Base-by-base conservation (phyloP, 2,329 filamentous ascomycete species). In the Pyrenophora graminea region DNA sequence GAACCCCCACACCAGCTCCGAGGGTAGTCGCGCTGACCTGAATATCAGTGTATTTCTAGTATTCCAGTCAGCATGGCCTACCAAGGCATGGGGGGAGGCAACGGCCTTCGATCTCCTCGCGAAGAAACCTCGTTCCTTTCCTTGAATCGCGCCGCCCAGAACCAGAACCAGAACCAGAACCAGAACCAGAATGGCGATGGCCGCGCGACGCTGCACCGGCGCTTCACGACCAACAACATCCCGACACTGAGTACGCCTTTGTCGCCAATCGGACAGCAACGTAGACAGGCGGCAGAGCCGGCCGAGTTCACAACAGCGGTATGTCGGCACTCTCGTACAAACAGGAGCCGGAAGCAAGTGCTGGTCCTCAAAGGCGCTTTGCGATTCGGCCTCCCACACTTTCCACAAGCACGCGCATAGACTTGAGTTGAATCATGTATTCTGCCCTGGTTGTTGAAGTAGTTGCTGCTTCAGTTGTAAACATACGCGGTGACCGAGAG, bases 201-300 rank as follows among this genome's bases (percentile, higher is more conserved):
- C 61, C 86, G 92, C 74, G 84, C 85, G 58, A 86, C 86, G 64
- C 81, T 97, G 71, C 90, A 92, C 75, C 87, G 93, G 69, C 88
- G 93, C 70, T 97, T 97, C 77, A 97, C 93, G 58, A 94, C 92
- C 51, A 95, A 80, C 66, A 96, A 77, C 86, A 90, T 77, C 82
- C 90, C 76, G 83, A 91, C 82, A 79, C 54, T 93, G 76, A 88
- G 89, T 74, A 90, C 88, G 71, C 82, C 84, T 55, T 77, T 92
- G 69, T 80, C 78, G 44, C 77, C 82, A 51, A 80, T 80, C 67
- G 83, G 80, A 39, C 81, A 83, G 70, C 78, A 82, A 64, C 72
- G 80, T 45, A 72, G 76, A 52, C 80, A 81, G 67, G 73, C 79
- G 45, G 77, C 80, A 39, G 82, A 85, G 69, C 77, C 78, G 40